Conservation (phyloP, 1,139 yeast species). For the Pichia sp. region DNA sequence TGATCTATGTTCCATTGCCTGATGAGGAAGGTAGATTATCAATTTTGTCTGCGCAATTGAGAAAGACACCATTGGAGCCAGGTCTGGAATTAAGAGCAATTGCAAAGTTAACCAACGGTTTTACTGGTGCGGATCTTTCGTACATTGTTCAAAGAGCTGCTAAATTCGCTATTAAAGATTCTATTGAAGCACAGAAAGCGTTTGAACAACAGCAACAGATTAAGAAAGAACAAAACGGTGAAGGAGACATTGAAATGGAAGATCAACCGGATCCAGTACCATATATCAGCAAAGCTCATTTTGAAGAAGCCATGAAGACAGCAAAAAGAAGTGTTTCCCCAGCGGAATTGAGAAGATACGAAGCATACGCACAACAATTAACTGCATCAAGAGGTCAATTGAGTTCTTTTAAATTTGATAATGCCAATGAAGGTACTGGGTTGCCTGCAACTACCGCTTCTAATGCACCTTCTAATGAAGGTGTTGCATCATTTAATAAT, state of each 20-base stretch:
- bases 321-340: conserved; percentile 97
- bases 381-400: conserved; percentile 93
- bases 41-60: conserved; percentile 88
- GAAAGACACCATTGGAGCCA: conserved; percentile 98
- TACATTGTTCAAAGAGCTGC: conserved; percentile 98
- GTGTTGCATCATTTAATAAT: conserved; percentile 26
- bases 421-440: conserved; percentile 27
- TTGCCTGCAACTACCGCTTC: conserved; percentile 35
- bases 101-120: conserved; percentile 90
- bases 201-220: conserved; percentile 42
- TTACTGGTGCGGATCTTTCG: conserved; percentile 98
- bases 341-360: conserved; percentile 96
- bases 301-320: conserved; percentile 99
- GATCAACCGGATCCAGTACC: conserved; percentile 91
- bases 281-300: conserved; percentile 72
- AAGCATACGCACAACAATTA: conserved; percentile 95
- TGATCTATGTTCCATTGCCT: conserved; percentile 97
- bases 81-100: conserved; percentile 83
- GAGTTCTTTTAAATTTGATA: conserved; percentile 65
- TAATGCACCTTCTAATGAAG: conserved; percentile 19
- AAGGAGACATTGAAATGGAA: conserved; percentile 56
- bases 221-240: conserved; percentile 26
- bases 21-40: conserved; percentile 92
- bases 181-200: conserved; percentile 76
- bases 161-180: conserved; percentile 95